phyloP scores from a whole-genome alignment of 2,329 filamentous ascomycete species.

The Pseudocercospora ulei region DNA sequence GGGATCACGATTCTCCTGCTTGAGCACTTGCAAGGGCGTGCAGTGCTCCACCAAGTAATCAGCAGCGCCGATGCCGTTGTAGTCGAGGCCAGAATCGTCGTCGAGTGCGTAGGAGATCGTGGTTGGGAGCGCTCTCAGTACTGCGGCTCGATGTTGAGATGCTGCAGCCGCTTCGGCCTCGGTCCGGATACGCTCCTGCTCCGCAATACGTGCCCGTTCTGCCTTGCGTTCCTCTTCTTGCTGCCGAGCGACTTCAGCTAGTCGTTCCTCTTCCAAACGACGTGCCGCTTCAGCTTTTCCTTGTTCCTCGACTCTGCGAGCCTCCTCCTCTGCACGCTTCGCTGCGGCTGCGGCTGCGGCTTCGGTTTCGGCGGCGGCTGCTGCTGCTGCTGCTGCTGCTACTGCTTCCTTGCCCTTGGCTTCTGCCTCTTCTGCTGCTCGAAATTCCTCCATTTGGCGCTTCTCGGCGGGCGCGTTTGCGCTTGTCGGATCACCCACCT shows the following conservation, averaged over 20 bases:
- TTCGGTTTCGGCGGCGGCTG: slow-evolving; percentile 22
- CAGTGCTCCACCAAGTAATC: slow-evolving; percentile 22
- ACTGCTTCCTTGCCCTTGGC: slow-evolving; percentile 22
- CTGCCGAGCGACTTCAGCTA: slow-evolving; percentile 17
- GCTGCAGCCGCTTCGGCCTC: slow-evolving; percentile 21
- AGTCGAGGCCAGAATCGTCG: slow-evolving; percentile 17
- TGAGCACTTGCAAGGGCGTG: slow-evolving; percentile 26
- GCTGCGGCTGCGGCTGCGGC: slow-evolving; percentile 23
- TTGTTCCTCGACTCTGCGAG: slow-evolving; percentile 25
- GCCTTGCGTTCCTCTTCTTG: slow-evolving; percentile 24
- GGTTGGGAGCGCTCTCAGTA: slow-evolving; percentile 25
- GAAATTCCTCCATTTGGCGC: slow-evolving; percentile 18
- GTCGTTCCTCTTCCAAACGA: slow-evolving; percentile 22
- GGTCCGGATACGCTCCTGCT: slow-evolving; percentile 16
- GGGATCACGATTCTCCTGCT: slow-evolving; percentile 14
- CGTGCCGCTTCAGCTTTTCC: slow-evolving; percentile 26
- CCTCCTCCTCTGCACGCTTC: slow-evolving; percentile 22
- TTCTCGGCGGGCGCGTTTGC: slow-evolving; percentile 16
- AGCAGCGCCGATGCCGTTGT: slow-evolving; percentile 12
- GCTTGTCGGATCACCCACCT: slow-evolving; percentile 17
- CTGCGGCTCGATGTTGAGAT: slow-evolving; percentile 19
- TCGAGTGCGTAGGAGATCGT: slow-evolving; percentile 22
- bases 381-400: slow-evolving; percentile 18
- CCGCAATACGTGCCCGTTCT: slow-evolving; percentile 17
- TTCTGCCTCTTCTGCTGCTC: slow-evolving; percentile 17